Conservation (phyloP, 129 eudicot genomes). For the Escallonia rubra region DNA sequence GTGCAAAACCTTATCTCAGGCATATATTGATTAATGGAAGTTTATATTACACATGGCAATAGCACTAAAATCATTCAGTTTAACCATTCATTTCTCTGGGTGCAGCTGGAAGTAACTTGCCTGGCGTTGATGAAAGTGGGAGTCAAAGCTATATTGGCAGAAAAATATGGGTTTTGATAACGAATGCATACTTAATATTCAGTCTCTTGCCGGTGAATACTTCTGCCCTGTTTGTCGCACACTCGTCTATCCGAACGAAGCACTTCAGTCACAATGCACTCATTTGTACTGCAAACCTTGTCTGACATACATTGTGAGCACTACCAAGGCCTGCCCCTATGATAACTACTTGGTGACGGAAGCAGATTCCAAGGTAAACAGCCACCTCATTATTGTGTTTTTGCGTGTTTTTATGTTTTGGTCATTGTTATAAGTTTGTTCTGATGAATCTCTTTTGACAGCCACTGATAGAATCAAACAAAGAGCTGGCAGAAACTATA, state of each 20-base stretch:
- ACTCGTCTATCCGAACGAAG: slow-evolving; percentile 93
- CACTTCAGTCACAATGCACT: slow-evolving; percentile 84
- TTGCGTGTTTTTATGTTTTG: neutral
- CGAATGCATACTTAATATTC: slow-evolving; percentile 82
- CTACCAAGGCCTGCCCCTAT: slow-evolving; percentile 87
- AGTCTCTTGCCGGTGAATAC: slow-evolving; percentile 87
- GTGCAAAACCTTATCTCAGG: too few species aligned
- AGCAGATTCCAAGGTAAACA: slow-evolving; percentile 69
- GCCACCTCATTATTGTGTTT: neutral
- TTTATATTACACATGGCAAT: too few species aligned
- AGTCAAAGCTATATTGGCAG: slow-evolving; percentile 18
- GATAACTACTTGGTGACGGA: slow-evolving; percentile 95
- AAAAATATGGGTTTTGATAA: slow-evolving; percentile 84
- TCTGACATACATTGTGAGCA: slow-evolving; percentile 68
- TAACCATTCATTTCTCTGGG: neutral
- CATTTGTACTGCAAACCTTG: slow-evolving; percentile 95
- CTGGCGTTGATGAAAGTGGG: slow-evolving; percentile 19
- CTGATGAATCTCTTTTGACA: slow-evolving; percentile 20
- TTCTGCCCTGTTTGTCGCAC: slow-evolving; percentile 96
- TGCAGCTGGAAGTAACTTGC: slow-evolving; percentile 1
- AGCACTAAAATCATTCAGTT: too few species aligned
- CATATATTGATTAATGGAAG: too few species aligned
- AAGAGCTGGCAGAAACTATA: slow-evolving; percentile 70
- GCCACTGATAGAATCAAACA: slow-evolving; percentile 83
- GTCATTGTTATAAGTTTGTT: neutral